Evolutionary conservation across 1,139 yeast species (phyloP).

Genomic region (Hansenula lynferdii): DNA sequence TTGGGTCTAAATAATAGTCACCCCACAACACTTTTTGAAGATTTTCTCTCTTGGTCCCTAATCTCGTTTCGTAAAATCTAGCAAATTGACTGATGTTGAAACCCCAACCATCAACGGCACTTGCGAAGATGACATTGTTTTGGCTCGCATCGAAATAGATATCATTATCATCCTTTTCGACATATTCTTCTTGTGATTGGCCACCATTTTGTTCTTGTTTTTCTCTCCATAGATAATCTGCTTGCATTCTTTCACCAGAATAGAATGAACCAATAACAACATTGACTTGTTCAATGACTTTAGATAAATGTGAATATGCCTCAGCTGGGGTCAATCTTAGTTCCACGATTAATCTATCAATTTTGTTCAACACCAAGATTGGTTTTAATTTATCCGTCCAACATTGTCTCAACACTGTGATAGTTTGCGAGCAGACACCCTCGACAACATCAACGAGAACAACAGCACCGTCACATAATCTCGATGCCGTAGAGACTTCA

Average conservation of each 20-base stretch:
- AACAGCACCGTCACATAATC: constrained; percentile 95
- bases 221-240: constrained; percentile 81
- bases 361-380: constrained; percentile 84
- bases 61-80: constrained; percentile 74
- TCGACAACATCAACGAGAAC: constrained; percentile 95
- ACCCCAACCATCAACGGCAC: constrained; percentile 98
- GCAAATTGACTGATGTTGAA: constrained; percentile 88
- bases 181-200: constrained; percentile 48
- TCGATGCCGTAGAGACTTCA: constrained; percentile 92
- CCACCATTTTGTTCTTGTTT: constrained; percentile 34
- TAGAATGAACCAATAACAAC: constrained; percentile 91
- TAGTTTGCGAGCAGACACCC: constrained; percentile 97
- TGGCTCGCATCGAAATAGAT: constrained; percentile 85
- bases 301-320: constrained; percentile 75
- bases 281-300: constrained; percentile 87
- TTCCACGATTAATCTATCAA: constrained; percentile 82
- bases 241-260: constrained; percentile 92
- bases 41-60: constrained; percentile 79
- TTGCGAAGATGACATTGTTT: constrained; percentile 90
- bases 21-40: constrained; percentile 95
- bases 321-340: constrained; percentile 79
- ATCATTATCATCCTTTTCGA: constrained; percentile 78
- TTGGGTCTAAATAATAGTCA: constrained; percentile 84
- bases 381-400: constrained; percentile 94
- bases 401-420: constrained; percentile 90